phyloP scores from a whole-genome alignment of 495 filamentous ascomycete species.

The Aspergillus baeticus region DNA sequence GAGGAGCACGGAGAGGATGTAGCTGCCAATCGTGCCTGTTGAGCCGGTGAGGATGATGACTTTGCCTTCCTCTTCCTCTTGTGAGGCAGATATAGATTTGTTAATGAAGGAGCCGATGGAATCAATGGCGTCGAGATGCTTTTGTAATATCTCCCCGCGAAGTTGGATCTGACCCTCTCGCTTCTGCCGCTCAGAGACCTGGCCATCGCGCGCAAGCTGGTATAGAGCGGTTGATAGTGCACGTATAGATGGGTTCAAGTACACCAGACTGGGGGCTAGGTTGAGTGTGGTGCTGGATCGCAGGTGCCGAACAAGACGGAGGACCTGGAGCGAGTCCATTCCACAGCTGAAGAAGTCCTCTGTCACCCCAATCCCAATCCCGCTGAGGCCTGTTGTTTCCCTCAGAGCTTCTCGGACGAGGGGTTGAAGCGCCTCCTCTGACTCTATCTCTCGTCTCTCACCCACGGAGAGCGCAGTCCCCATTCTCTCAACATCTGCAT shows the following conservation, averaged over 20 bases:
- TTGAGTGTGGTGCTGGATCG: background rate
- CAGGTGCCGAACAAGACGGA: conserved; percentile 2
- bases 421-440: background rate
- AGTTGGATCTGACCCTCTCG: background rate
- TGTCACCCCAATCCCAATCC: background rate
- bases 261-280: background rate
- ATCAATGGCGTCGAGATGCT: background rate
- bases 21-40: conserved; percentile 59
- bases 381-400: background rate
- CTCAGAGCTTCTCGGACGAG: background rate
- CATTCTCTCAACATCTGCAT: conserved; percentile 2
- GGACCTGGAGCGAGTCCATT: conserved; percentile 11
- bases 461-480: background rate
- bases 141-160: background rate
- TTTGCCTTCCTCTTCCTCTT: background rate
- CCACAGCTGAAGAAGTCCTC: conserved; percentile 6
- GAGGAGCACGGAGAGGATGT: conserved; percentile 49
- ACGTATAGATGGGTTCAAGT: background rate
- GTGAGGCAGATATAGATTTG: background rate
- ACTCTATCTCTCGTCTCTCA: too few species aligned
- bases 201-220: background rate
- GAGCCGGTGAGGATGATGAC: conserved; percentile 53
- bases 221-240: background rate
- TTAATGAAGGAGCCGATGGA: background rate
- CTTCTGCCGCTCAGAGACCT: background rate